Conservation (phyloP, 306 rosid species). For the Rubus parviflorus region DNA sequence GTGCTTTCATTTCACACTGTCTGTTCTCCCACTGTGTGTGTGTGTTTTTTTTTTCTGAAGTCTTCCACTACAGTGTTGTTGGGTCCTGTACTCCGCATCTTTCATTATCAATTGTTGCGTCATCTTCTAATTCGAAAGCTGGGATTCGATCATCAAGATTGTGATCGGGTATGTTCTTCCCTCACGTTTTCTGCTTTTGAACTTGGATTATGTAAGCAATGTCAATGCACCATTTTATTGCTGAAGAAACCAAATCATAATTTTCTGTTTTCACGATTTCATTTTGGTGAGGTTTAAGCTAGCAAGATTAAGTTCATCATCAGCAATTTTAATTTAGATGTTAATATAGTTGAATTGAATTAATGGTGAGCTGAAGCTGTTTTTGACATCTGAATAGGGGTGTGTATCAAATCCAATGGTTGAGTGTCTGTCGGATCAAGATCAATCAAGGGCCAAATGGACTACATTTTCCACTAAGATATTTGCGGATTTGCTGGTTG, state of each 20-base stretch:
- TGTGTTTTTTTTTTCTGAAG: not conserved
- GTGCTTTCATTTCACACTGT: no score
- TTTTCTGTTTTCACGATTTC: not conserved
- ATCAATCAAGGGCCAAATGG: conserved; percentile 14
- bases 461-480: conserved; percentile 6
- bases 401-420: not conserved
- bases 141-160: not conserved
- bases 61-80: not conserved
- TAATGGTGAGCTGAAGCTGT: not conserved
- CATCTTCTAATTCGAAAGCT: not conserved
- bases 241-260: not conserved
- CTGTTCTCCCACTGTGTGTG: not conserved
- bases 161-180: conserved; percentile 1
- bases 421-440: conserved; percentile 2
- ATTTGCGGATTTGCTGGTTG: conserved; percentile 14
- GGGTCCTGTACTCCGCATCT: not conserved
- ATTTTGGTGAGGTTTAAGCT: not conserved
- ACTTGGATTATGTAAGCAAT: not conserved
- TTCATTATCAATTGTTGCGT: no score
- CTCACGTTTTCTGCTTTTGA: not conserved
- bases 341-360: no score
- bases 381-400: not conserved
- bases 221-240: not conserved
- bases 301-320: not conserved
- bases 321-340: no score